Percentiles rank a stretch among this genome's conserved stretches.
Conservation (phyloP, 2,329 filamentous ascomycete genomes). For the Calonectria naviculata region DNA sequence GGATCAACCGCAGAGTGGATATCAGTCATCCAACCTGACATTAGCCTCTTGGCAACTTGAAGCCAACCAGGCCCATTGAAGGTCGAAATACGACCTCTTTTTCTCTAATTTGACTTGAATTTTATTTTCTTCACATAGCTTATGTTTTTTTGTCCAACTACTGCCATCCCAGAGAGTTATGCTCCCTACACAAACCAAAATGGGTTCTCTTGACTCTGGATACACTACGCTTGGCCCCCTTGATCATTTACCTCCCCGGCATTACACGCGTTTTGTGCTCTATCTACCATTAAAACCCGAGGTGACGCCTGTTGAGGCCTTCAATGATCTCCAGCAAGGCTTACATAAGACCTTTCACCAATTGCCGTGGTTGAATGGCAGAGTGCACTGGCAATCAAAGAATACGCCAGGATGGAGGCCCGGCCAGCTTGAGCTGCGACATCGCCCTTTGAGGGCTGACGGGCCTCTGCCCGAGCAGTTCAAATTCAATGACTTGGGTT, state of each 20-base stretch:
- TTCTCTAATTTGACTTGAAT: background rate
- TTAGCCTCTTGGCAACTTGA: background rate
- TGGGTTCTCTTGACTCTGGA: background rate
- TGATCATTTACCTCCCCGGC: background rate
- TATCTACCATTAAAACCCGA: background rate
- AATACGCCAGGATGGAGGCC: background rate
- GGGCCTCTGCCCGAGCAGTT: background rate
- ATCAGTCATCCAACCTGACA: no score
- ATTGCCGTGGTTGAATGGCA: background rate
- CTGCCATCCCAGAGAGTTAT: background rate
- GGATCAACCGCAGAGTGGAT: background rate
- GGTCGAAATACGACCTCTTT: background rate
- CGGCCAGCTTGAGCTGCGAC: background rate
- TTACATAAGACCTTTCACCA: background rate
- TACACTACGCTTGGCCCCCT: background rate
- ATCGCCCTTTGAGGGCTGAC: background rate
- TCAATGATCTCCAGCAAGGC: background rate
- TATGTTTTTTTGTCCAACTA: background rate
- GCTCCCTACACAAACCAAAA: background rate
- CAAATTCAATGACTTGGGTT: background rate
- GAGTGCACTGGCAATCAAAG: background rate
- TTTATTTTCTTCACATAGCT: background rate
- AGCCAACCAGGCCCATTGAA: background rate
- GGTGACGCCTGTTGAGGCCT: background rate
- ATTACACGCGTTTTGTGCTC: background rate